phyloP scores from a whole-genome alignment of 257 asterid genomes.

The Lavandula angustifolia region DNA sequence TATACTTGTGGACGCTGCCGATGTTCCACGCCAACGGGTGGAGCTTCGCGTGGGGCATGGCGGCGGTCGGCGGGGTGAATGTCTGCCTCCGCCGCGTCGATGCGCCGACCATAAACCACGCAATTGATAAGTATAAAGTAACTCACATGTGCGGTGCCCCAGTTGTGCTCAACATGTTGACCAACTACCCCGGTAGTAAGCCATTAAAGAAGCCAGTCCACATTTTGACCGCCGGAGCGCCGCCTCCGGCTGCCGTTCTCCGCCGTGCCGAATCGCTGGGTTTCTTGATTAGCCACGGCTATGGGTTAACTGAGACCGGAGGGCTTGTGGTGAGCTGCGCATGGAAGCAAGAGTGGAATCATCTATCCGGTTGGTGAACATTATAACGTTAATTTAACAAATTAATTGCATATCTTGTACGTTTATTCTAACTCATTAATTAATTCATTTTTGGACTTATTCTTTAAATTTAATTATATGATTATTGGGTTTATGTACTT shows the following conservation, averaged over 20 bases:
- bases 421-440: no score
- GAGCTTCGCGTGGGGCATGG: slow-evolving; percentile 54
- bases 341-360: slow-evolving; percentile 45
- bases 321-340: slow-evolving; percentile 46
- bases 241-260: slow-evolving; percentile 46
- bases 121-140: slow-evolving; percentile 31
- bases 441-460: no score
- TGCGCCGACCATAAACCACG: slow-evolving; percentile 26
- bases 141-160: slow-evolving; percentile 57
- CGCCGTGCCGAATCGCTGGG: slow-evolving; percentile 33
- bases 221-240: slow-evolving; percentile 49
- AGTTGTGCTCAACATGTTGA: slow-evolving; percentile 44
- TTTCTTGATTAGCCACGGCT: slow-evolving; percentile 43
- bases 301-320: slow-evolving; percentile 52
- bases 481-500: neutral
- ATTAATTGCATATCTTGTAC: no score
- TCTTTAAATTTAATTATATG: neutral
- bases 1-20: slow-evolving; percentile 54
- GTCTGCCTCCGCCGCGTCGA: slow-evolving; percentile 56
- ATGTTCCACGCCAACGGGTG: slow-evolving; percentile 65
- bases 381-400: neutral
- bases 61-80: slow-evolving; percentile 52
- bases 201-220: slow-evolving; percentile 30
- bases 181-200: slow-evolving; percentile 27
- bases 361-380: neutral